Percentiles rank a stretch among this genome's conserved stretches.
Evolutionary conservation across 2,329 filamentous ascomycete species (phyloP).

Genomic region (Geosmithia flava): DNA sequence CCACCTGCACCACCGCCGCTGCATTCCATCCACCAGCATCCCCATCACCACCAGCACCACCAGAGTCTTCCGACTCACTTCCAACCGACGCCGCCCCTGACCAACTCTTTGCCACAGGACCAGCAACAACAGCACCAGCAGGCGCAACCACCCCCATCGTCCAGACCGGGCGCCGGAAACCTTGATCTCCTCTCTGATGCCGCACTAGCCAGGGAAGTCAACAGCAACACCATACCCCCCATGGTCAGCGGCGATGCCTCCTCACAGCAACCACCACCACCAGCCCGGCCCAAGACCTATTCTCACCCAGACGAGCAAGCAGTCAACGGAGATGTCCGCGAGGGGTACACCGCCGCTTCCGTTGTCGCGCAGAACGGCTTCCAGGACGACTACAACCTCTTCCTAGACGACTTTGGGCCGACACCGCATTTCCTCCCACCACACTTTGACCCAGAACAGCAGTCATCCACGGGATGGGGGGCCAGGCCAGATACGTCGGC

Average conservation of each 20-base stretch:
- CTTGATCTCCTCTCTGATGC: constrained; percentile 47
- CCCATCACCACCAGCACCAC: constrained; percentile 2
- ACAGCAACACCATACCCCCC: constrained; percentile 28
- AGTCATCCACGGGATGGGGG: constrained; percentile 6
- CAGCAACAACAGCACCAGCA: constrained; percentile 7
- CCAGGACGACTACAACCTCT: constrained; percentile 46
- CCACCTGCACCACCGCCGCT: constrained; percentile 6
- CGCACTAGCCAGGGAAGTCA: constrained; percentile 43
- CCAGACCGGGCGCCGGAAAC: constrained; percentile 38
- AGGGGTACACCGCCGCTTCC: constrained; percentile 9
- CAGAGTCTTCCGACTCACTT: neutral
- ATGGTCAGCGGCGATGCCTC: constrained; percentile 31
- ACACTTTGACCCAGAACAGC: constrained; percentile 40
- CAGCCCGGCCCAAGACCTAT: constrained; percentile 31
- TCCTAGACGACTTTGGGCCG: constrained; percentile 43
- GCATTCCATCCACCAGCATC: constrained; percentile 20
- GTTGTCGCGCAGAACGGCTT: constrained; percentile 14
- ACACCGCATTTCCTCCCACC: constrained; percentile 43
- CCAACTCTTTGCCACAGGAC: constrained; percentile 30
- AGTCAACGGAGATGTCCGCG: constrained; percentile 5
- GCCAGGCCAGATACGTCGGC: neutral
- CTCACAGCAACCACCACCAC: constrained; percentile 26
- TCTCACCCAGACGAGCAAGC: constrained; percentile 11
- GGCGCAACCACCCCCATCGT: constrained; percentile 19
- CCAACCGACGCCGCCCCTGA: constrained; percentile 10